Percentiles rank a stretch among this genome's conserved stretches.
These are phyloP conservation scores for Azolla pinnata DNA, from an alignment of 75 land plant species.

Conservation along the genomic window DNA sequence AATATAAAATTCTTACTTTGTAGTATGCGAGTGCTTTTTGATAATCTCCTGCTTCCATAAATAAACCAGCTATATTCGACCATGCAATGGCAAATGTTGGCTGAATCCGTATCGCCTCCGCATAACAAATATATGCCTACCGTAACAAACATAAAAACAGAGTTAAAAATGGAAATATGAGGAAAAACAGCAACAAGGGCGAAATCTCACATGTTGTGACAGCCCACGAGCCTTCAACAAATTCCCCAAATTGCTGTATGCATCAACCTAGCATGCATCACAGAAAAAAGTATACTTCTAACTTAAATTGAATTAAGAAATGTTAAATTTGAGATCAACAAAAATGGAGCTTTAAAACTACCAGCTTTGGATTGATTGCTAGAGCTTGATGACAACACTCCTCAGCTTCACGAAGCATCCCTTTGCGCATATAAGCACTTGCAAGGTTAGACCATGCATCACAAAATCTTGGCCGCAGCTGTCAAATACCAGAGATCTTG, in stretches of 20 bases:
- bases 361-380: slow-evolving; percentile 75
- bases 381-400: slow-evolving; percentile 94
- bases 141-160: background rate
- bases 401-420: slow-evolving; percentile 77
- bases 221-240: slow-evolving; percentile 90
- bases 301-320: too few relatives aligned
- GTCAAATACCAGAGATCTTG: slow-evolving; percentile 1
- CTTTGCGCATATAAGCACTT: slow-evolving; percentile 97
- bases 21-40: slow-evolving; percentile 69
- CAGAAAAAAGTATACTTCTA: too few relatives aligned
- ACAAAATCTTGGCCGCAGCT: slow-evolving; percentile 89
- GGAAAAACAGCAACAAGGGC: background rate
- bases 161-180: background rate
- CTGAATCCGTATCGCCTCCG: slow-evolving; percentile 78
- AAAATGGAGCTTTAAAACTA: slow-evolving; percentile 16
- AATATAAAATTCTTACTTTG: slow-evolving; percentile 39
- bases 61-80: slow-evolving; percentile 93
- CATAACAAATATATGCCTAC: slow-evolving; percentile 86
- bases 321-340: too few relatives aligned
- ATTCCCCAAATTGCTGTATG: slow-evolving; percentile 95
- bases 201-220: slow-evolving; percentile 63
- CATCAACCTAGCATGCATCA: slow-evolving; percentile 61
- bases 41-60: slow-evolving; percentile 89
- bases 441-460: slow-evolving; percentile 99
- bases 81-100: slow-evolving; percentile 98